Evolutionary conservation across 345 rosid species (phyloP).

Genomic region (Aquilaria malaccensis): DNA sequence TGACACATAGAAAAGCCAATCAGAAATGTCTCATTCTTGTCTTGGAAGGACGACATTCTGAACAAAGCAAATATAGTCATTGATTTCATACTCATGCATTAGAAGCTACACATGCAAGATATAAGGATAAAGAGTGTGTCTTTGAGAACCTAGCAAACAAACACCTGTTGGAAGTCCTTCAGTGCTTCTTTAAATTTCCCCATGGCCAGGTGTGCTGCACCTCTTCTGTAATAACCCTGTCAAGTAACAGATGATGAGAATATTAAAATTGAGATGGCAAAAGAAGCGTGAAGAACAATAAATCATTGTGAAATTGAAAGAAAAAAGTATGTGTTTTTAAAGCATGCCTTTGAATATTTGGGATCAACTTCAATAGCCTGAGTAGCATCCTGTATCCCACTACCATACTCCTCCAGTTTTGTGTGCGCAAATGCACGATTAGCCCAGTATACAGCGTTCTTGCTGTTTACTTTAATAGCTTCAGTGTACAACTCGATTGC

Average conservation of each 20-base stretch:
- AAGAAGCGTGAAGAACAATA: slow-evolving; percentile 1
- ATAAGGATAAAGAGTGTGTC: too few species aligned
- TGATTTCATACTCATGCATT: too few species aligned
- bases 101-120: too few species aligned
- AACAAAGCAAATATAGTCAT: too few species aligned
- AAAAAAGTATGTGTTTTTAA: neutral
- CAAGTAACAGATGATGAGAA: slow-evolving; percentile 18
- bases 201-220: slow-evolving; percentile 96
- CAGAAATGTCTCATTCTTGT: too few species aligned
- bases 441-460: slow-evolving; percentile 94
- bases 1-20: too few species aligned
- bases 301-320: too few species aligned
- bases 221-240: slow-evolving; percentile 95
- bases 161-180: slow-evolving; percentile 94
- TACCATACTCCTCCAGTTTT: slow-evolving; percentile 94
- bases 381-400: slow-evolving; percentile 92
- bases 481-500: slow-evolving; percentile 81
- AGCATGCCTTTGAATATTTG: slow-evolving; percentile 69
- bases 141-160: slow-evolving; percentile 1
- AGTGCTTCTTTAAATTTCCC: slow-evolving; percentile 94
- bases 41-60: too few species aligned
- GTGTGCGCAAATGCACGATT: slow-evolving; percentile 94
- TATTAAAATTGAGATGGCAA: slow-evolving; percentile 3
- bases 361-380: slow-evolving; percentile 86
- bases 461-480: slow-evolving; percentile 60